Conservation (phyloP, 2,329 filamentous ascomycete genomes). For the Aspergillus cejpii region DNA sequence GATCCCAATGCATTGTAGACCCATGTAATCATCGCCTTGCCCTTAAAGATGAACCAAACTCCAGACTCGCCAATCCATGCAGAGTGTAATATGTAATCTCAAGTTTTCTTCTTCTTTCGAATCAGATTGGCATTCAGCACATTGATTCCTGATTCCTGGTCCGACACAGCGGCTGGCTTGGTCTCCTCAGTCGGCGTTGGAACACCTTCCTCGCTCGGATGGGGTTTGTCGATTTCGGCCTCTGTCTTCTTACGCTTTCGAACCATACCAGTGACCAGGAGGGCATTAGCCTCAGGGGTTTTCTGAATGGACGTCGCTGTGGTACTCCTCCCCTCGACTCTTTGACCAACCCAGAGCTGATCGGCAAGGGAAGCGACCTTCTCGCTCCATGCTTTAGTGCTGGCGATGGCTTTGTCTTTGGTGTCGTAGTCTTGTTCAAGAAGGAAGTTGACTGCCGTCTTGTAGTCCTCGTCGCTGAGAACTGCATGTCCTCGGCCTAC, state of each 20-base stretch:
- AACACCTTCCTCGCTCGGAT: conserved; percentile 1
- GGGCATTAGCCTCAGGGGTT: conserved; percentile 15
- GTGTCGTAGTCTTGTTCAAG: conserved; percentile 41
- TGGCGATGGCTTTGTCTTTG: conserved; percentile 32
- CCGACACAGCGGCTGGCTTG: conserved; percentile 4
- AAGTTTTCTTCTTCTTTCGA: conserved; percentile 39
- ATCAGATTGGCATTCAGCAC: conserved; percentile 35
- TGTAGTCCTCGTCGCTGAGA: conserved; percentile 37
- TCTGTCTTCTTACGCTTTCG: conserved; percentile 37
- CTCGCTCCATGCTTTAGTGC: conserved; percentile 39
- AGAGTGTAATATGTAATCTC: conserved; percentile 1
- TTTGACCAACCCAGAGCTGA: conserved; percentile 32
- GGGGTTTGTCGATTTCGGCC: conserved; percentile 10
- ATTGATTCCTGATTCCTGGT: conserved; percentile 26
- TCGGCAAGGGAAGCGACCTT: conserved; percentile 38
- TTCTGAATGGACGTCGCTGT: conserved; percentile 11
- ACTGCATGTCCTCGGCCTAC: conserved; percentile 32
- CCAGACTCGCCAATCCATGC: conserved; percentile 3
- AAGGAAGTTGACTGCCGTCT: conserved; percentile 35
- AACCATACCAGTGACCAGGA: conserved; percentile 28
- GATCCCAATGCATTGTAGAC: background rate
- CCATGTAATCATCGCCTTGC: background rate
- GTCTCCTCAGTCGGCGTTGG: conserved; percentile 4
- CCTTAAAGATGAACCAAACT: background rate
- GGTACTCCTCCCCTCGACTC: conserved; percentile 28